phyloP scores from a whole-genome alignment of 2,329 filamentous ascomycete genomes.

The Diaporthe amygdali region DNA sequence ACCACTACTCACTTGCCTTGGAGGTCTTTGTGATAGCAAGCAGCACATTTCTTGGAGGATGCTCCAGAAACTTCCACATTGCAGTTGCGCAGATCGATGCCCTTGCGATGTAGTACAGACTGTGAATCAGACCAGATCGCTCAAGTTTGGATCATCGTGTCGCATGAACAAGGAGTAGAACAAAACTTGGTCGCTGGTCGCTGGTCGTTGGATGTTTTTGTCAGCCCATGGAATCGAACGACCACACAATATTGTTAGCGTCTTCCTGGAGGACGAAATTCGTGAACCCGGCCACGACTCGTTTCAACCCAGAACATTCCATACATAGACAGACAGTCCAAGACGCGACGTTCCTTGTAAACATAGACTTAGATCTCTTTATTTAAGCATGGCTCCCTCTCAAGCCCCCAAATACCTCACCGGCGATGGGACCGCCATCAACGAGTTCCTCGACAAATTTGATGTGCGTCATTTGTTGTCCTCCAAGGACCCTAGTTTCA shows the following conservation, averaged over 20 bases:
- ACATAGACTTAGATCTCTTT: not conserved
- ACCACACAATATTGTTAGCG: conserved; percentile 5
- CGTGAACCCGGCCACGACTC: not conserved
- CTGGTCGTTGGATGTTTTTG: not conserved
- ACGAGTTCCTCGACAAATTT: conserved; percentile 86
- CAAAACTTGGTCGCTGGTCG: not conserved
- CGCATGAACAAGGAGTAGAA: not conserved
- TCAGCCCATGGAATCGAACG: not conserved
- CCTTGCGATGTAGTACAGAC: not conserved
- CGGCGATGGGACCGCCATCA: conserved; percentile 77
- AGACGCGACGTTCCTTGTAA: not conserved
- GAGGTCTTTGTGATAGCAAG: not conserved
- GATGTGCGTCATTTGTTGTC: conserved; percentile 70
- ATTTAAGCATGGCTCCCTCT: conserved; percentile 33
- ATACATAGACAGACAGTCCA: not conserved
- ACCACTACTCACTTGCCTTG: not conserved
- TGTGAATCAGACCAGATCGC: not conserved
- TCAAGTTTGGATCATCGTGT: not conserved
- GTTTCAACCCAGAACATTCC: not conserved
- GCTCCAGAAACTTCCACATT: not conserved
- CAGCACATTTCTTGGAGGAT: not conserved
- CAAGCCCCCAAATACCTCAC: conserved; percentile 71
- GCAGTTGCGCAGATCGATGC: not conserved
- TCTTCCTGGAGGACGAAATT: not conserved
- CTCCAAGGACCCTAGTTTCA: not conserved